A percentile compares a stretch with the other conserved stretches of the same genome.
Evolutionary conservation across 148 eudicot species (phyloP).

Genomic region (Hydrangea macrophylla): DNA sequence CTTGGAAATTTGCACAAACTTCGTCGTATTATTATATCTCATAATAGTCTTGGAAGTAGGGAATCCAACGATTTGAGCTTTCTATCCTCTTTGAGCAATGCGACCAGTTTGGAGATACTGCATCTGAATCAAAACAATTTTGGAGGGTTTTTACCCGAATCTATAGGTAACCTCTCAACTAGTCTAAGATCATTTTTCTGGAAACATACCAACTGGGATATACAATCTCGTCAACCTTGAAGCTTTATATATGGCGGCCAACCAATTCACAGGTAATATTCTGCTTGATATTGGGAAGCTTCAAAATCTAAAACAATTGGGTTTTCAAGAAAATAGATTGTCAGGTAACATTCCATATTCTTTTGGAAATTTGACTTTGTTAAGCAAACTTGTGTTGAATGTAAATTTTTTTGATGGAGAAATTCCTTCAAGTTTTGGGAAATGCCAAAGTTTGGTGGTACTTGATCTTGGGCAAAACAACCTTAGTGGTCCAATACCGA

Average conservation of each 20-base stretch:
- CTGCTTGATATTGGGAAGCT: conserved; percentile 17
- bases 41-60: conserved; percentile 19
- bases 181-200: conserved; percentile 15
- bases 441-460: conserved; percentile 4
- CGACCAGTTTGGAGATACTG: conserved; percentile 10
- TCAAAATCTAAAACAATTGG: not conserved
- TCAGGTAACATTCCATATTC: conserved; percentile 28
- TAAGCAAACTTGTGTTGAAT: conserved; percentile 1
- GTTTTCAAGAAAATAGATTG: conserved; percentile 9
- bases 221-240: conserved; percentile 13
- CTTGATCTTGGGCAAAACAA: conserved; percentile 22
- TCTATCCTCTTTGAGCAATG: conserved; percentile 26
- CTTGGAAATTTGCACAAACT: not conserved
- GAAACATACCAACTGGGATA: conserved; percentile 24
- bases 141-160: conserved; percentile 20
- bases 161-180: conserved; percentile 20
- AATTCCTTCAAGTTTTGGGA: conserved; percentile 38
- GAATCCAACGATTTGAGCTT: conserved; percentile 26
- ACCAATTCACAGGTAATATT: conserved; percentile 18
- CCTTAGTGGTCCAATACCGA: conserved; percentile 27
- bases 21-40: not conserved
- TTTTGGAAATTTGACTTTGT: conserved; percentile 29
- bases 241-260: not conserved
- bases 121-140: conserved; percentile 14
- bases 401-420: conserved; percentile 22